phyloP scores from a whole-genome alignment of 176 grass and related monocot genomes.

The Carex parvula region DNA sequence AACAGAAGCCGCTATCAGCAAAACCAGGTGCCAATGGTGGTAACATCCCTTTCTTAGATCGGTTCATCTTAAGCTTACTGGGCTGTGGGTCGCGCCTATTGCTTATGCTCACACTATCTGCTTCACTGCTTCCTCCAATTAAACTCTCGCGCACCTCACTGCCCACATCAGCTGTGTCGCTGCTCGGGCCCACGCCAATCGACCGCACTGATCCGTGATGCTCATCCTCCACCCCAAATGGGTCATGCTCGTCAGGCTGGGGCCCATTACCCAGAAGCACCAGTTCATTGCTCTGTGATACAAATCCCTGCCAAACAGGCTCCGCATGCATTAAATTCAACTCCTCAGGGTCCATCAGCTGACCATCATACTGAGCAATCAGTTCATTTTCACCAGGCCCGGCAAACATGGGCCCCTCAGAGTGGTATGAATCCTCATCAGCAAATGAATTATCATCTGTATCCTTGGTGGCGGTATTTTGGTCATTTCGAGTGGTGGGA shows the following conservation, averaged over 20 bases:
- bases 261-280: constrained; percentile 78
- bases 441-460: constrained; percentile 81
- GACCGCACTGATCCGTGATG: constrained; percentile 95
- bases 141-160: constrained; percentile 96
- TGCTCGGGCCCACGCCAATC: constrained; percentile 89
- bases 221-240: constrained; percentile 88
- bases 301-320: constrained; percentile 95
- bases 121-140: constrained; percentile 97
- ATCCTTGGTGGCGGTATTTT: constrained; percentile 46
- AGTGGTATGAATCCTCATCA: constrained; percentile 93
- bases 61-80: constrained; percentile 48
- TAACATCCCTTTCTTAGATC: constrained; percentile 25
- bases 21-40: constrained; percentile 34
- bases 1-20: constrained; percentile 63
- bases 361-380: constrained; percentile 81
- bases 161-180: constrained; percentile 93
- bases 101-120: constrained; percentile 62
- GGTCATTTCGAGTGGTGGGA: constrained; percentile 52
- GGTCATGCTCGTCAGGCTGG: constrained; percentile 62
- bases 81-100: constrained; percentile 50
- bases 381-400: constrained; percentile 53
- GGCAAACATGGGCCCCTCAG: constrained; percentile 47
- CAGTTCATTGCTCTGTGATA: constrained; percentile 81
- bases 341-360: constrained; percentile 86
- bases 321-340: constrained; percentile 96